phyloP scores from a whole-genome alignment of 2,329 filamentous ascomycete genomes.

The Didymella pinodella region DNA sequence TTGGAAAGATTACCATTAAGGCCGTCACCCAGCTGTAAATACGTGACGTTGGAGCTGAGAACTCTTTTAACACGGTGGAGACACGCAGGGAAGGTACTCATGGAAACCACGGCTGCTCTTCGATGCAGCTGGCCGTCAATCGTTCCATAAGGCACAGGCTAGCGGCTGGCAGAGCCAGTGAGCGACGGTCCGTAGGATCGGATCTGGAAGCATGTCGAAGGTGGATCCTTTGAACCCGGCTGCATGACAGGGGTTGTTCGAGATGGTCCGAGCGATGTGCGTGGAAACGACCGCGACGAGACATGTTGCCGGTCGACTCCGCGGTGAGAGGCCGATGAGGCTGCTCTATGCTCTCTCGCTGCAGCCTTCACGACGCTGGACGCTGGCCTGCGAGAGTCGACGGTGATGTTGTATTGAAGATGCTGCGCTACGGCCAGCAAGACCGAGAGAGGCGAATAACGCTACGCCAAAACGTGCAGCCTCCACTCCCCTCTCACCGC shows the following conservation, averaged over 20 bases:
- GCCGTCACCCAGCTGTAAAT: conserved; percentile 25
- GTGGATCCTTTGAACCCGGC: conserved; percentile 15
- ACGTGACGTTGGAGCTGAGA: conserved; percentile 7
- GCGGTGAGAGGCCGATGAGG: conserved; percentile 8
- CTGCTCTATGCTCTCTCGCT: conserved; percentile 7
- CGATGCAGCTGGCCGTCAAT: conserved; percentile 16
- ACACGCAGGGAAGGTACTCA: not conserved
- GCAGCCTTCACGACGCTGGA: conserved; percentile 3
- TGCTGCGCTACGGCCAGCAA: conserved; percentile 16
- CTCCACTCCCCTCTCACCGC: conserved; percentile 42
- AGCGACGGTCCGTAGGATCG: conserved; percentile 21
- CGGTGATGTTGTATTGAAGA: conserved; percentile 12
- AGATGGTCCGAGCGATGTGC: conserved; percentile 24
- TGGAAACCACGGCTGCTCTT: not conserved
- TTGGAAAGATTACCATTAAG: conserved; percentile 25
- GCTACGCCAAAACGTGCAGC: conserved; percentile 19
- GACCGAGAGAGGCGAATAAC: conserved; percentile 10
- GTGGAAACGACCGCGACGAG: conserved; percentile 25
- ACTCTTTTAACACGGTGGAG: not conserved
- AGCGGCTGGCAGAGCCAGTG: conserved; percentile 18
- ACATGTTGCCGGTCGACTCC: conserved; percentile 20
- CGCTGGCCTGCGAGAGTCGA: conserved; percentile 2
- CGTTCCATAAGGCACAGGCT: conserved; percentile 16
- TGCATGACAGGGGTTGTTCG: conserved; percentile 25
- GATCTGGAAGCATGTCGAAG: conserved; percentile 37